These are phyloP conservation scores for Pterula multifida DNA, from an alignment of 1,284 basidiomycete genomes.

Conservation along the genomic window DNA sequence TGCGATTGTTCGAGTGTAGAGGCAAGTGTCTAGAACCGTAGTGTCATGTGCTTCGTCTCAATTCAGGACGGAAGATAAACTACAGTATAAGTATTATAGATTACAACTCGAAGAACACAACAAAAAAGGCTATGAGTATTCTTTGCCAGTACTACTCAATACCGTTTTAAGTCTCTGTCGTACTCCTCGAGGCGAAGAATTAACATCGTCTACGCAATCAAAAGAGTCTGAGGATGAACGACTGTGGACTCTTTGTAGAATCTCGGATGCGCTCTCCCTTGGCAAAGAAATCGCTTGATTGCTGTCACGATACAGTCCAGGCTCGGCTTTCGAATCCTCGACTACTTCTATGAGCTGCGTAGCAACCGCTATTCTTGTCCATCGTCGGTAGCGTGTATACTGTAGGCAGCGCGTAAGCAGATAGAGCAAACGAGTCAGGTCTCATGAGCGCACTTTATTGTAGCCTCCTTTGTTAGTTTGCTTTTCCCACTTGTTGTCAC, in stretches of 20 bases:
- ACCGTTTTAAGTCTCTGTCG: background rate
- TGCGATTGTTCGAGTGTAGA: no score
- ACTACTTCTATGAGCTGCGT: conserved; percentile 51
- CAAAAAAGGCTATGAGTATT: background rate
- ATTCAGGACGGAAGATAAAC: no score
- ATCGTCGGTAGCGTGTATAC: conserved; percentile 77
- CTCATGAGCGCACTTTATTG: conserved; percentile 44
- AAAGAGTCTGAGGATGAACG: background rate
- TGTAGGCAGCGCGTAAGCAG: conserved; percentile 16
- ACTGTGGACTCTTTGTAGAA: background rate
- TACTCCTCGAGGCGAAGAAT: background rate
- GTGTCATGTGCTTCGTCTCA: no score
- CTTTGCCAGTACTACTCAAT: background rate
- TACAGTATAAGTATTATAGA: no score
- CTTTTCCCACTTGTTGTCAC: conserved; percentile 93
- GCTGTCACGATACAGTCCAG: background rate
- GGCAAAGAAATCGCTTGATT: background rate
- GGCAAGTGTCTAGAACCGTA: no score
- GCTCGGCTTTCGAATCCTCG: background rate
- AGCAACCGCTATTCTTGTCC: conserved; percentile 75
- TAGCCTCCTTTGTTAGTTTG: conserved; percentile 69
- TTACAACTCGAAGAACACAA: no score
- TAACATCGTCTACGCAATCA: background rate
- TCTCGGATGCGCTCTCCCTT: background rate
- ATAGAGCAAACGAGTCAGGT: background rate